Evolutionary conservation across 2,329 filamentous ascomycete species (phyloP).

Genomic region (Ambrosiella beaveri): DNA sequence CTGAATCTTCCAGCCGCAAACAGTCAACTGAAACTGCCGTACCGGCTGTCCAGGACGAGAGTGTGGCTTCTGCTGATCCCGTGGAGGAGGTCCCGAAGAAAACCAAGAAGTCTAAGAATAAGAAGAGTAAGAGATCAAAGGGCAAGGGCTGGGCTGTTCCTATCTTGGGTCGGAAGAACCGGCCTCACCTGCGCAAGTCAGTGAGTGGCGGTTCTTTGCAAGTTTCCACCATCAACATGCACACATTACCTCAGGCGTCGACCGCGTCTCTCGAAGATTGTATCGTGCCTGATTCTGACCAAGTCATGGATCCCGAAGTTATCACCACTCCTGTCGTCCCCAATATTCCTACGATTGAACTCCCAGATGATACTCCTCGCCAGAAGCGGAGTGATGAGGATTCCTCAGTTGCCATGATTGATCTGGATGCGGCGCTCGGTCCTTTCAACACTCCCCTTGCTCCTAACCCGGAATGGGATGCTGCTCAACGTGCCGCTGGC

Average conservation of each 20-base stretch:
- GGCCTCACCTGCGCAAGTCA: constrained; percentile 26
- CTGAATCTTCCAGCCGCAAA: constrained; percentile 1
- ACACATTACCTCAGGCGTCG: neutral
- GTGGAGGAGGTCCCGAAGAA: neutral
- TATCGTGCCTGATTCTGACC: constrained; percentile 7
- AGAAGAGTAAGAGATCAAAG: constrained; percentile 48
- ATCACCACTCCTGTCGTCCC: neutral
- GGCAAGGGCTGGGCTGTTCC: constrained; percentile 58
- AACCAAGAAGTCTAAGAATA: constrained; percentile 28
- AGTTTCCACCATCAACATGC: constrained; percentile 26
- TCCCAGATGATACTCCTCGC: constrained; percentile 6
- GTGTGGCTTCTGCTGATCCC: constrained; percentile 13
- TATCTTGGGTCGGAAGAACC: constrained; percentile 46
- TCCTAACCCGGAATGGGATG: constrained; percentile 48
- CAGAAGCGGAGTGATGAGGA: constrained; percentile 33
- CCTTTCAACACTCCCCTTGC: constrained; percentile 70
- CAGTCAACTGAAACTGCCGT: constrained; percentile 21
- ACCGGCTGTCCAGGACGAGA: neutral
- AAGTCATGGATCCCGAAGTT: constrained; percentile 12
- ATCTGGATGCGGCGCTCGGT: constrained; percentile 81
- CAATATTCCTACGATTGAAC: constrained; percentile 17
- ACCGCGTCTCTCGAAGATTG: constrained; percentile 11
- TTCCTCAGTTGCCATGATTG: constrained; percentile 63
- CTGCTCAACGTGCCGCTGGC: constrained; percentile 41
- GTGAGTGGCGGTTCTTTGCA: constrained; percentile 22